Base-by-base conservation (phyloP, 148 eudicot genomes). In the Selenicereus undatus region DNA sequence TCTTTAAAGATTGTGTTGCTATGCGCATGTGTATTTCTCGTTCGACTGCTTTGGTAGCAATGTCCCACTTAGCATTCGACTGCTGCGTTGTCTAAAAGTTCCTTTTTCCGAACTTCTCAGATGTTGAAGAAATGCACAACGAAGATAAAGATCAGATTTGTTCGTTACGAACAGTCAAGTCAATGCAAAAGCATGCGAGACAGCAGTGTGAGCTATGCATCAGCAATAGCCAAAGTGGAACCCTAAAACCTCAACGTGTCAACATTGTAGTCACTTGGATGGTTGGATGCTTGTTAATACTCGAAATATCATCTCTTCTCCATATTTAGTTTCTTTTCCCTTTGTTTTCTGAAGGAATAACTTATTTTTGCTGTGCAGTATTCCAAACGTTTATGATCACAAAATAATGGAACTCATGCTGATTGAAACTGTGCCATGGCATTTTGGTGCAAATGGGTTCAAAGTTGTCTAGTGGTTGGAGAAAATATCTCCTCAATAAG, bases 161-260 rank as follows among this genome's bases (percentile, higher is more conserved):
- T 96, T 71, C 92, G 93, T 43, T 96, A 96, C 56, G 99, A 96
- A 72, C 99, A 94, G 78, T 96, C 98, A 32, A 96, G 99, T 82
- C 94, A 87, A 74, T 97, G 98, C 97, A 97, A 94, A 87, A 87
- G 81, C 86, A 91, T 60, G 85, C 83, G 97, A 80, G 99, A 97
- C 87, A 97, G 98, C 93, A 97, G 99, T 43, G 98, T 97, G 11
- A 97, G 98, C 81, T 97, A 97, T 83, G 98, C 99, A 75, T 97
- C 99, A 76, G 98, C 99, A 78, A 94, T 91, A 2, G 97, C 98
- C 36, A 84, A 84, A 78, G 82, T 81, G 42, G 86, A 84, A 39
- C 43, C 52, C 42, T 84, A 71, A 72, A 81, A n/a, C 79, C 68
- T 75, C 60, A 24, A 68, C n/a, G 52, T 48, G 8, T 74, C 39